phyloP scores from a whole-genome alignment of 2,329 filamentous ascomycete species.

The Penicillium vulpinum region DNA sequence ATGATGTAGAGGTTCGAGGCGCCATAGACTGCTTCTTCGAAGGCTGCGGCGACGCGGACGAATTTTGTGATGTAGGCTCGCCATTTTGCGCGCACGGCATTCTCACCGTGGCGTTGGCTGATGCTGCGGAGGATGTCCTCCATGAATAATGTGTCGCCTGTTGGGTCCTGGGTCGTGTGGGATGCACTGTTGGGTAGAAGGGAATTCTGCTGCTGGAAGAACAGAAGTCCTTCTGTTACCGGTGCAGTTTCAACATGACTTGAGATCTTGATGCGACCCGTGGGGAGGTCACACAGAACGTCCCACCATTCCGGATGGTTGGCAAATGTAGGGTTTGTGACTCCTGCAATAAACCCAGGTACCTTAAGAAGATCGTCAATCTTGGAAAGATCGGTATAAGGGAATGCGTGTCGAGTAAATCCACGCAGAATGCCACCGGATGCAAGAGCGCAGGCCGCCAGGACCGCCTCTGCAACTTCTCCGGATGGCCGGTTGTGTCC shows the following conservation, averaged over 20 bases:
- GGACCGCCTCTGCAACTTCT: conserved; percentile 94
- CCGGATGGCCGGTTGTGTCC: conserved; percentile 94
- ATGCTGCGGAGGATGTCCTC: conserved; percentile 80
- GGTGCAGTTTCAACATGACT: conserved; percentile 78
- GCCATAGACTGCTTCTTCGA: conserved; percentile 94
- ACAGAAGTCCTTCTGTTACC: conserved; percentile 78
- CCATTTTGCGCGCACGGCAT: conserved; percentile 88
- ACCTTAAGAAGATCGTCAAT: conserved; percentile 95
- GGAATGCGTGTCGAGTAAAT: conserved; percentile 94
- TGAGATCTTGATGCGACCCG: conserved; percentile 91
- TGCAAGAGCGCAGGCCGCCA: conserved; percentile 91
- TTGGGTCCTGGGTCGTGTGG: conserved; percentile 60
- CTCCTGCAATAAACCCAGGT: conserved; percentile 94
- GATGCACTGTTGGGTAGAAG: conserved; percentile 28
- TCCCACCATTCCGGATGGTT: conserved; percentile 99
- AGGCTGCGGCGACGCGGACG: conserved; percentile 85
- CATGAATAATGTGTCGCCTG: conserved; percentile 88
- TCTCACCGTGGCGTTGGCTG: conserved; percentile 80
- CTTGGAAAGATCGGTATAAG: conserved; percentile 96
- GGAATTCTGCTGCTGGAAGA: conserved; percentile 73
- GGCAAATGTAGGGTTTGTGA: conserved; percentile 95
- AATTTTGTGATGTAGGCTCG: conserved; percentile 93
- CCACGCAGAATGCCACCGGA: conserved; percentile 90
- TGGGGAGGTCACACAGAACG: conserved; percentile 86
- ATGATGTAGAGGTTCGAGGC: conserved; percentile 81